A percentile compares a stretch with the other conserved stretches of the same genome.
Evolutionary conservation across 805 yeast species (phyloP).

Genomic region (Pichia kluyveri): DNA sequence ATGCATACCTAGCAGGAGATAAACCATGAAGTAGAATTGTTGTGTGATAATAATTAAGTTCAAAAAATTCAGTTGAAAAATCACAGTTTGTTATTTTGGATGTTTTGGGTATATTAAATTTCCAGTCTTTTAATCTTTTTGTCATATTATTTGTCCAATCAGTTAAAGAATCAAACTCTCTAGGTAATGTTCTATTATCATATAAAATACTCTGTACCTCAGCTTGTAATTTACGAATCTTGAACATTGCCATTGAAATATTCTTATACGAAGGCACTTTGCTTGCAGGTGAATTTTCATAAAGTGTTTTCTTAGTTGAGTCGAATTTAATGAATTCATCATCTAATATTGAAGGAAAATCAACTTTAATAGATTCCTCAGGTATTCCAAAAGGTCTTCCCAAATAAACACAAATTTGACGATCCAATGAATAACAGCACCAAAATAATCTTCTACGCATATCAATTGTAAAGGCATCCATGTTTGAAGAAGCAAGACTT

Average conservation of each 20-base stretch:
- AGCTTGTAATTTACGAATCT: conserved; percentile 65
- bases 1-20: conserved; percentile 56
- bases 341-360: conserved; percentile 66
- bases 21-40: conserved; percentile 65
- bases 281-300: conserved; percentile 16
- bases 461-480: conserved; percentile 52
- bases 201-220: conserved; percentile 66
- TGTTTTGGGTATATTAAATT: conserved; percentile 43
- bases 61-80: conserved; percentile 62
- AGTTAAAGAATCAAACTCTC: conserved; percentile 41
- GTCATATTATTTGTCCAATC: conserved; percentile 58
- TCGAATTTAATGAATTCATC: conserved; percentile 45
- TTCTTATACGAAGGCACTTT: conserved; percentile 46
- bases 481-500: conserved; percentile 19
- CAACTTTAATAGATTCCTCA: conserved; percentile 64
- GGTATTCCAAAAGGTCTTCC: conserved; percentile 88
- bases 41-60: conserved; percentile 70
- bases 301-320: conserved; percentile 1
- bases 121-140: conserved; percentile 55
- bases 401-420: conserved; percentile 78
- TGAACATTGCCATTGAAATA: conserved; percentile 59
- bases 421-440: conserved; percentile 81
- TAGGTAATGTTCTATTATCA: conserved; percentile 63
- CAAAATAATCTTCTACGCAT: conserved; percentile 72
- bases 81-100: conserved; percentile 58